Evolutionary conservation across 2,329 filamentous ascomycete genomes (phyloP), one percentile per base, ranked within the genome.

Genomic region (Fusarium palustre): DNA sequence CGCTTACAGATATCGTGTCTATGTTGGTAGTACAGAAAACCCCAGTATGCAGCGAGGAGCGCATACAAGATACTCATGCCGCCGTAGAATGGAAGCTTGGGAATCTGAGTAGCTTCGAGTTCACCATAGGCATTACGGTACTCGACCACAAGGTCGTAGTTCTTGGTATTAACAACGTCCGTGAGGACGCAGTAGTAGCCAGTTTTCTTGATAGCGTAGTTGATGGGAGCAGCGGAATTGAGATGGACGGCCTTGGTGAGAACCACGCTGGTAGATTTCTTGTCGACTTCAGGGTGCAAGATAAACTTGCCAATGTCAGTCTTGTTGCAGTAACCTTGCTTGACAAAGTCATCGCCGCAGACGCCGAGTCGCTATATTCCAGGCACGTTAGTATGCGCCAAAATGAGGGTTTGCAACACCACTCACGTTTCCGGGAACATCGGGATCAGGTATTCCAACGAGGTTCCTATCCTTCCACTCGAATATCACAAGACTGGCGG

Each of bases 101-200:
- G 92, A 70, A 99, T 97, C 79, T 99, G 95, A 3, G 94, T 94
- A 10, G 94, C 96, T 7, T 94, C 92, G 58, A 99, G 90, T 83
- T 99, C 95, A 77, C 96, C 96, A 77, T 97, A 99, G 4, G 96
- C 92, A 80, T 99, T 98, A 66, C 94, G 90, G 80, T 98, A 99
- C 75, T 96, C 94, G 43, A 96, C 91, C 16, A 96, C 87, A 10
- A 91, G 94, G 47, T 85, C 87, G 77, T 97, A 99, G 45, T 92
- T 85, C 22, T 87, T 84, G 1, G 86, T 83, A 28, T 86, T 88
- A 77, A 89, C 95, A 24, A 86, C 87, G 69, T 89, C 90, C 2
- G 93, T 96, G 54, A 92, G 89, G 62, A 99, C 91, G 76, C 96
- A 99, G 80, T 97, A 99, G 81, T 97, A 99, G 30, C 96, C 96